Evolutionary conservation across 2,329 filamentous ascomycete genomes (phyloP).

Genomic region (Diaporthe citriasiana): DNA sequence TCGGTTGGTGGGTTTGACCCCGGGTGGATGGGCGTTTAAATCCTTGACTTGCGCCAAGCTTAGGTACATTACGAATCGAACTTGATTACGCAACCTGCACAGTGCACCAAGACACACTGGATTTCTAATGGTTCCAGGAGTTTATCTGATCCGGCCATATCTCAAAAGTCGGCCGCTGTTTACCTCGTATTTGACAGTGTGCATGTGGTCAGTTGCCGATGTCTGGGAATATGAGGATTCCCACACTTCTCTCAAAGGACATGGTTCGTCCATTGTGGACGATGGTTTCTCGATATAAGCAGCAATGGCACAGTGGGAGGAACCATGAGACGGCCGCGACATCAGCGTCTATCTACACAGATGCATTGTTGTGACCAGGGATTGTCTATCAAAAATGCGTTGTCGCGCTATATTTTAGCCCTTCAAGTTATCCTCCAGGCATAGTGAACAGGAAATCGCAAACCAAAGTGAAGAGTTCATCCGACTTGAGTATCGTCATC

Average conservation of each 20-base stretch:
- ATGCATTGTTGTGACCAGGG: neutral
- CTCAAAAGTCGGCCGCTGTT: neutral
- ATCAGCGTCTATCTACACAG: neutral
- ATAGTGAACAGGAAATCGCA: no score
- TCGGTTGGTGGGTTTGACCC: neutral
- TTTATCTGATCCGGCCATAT: no score
- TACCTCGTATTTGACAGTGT: neutral
- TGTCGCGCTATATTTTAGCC: no score
- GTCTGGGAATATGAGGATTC: neutral
- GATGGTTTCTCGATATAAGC: neutral
- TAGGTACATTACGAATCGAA: neutral
- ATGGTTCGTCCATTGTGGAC: neutral
- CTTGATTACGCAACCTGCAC: slow-evolving; percentile 15
- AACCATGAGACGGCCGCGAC: neutral
- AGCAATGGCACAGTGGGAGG: neutral
- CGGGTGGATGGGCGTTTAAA: neutral
- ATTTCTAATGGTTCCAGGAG: neutral
- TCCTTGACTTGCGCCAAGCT: neutral
- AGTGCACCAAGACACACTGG: neutral
- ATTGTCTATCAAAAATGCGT: no score
- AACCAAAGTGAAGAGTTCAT: neutral
- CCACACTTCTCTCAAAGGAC: neutral
- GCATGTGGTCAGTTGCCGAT: neutral
- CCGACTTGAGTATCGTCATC: neutral
- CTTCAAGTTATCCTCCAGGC: no score